Conservation (phyloP, 495 filamentous ascomycete genomes). For the Podospora anserina region DNA sequence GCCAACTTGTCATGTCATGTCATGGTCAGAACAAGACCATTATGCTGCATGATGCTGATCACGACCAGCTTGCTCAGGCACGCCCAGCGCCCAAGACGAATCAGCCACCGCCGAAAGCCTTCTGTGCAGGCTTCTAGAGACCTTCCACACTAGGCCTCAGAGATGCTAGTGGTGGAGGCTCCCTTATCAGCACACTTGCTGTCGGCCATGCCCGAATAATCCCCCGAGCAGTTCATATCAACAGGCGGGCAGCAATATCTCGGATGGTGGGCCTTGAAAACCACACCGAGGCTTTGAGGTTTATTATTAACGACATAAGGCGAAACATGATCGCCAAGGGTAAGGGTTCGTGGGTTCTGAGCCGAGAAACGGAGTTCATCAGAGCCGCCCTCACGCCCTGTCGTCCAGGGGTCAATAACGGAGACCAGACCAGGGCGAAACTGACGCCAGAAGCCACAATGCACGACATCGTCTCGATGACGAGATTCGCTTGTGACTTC, state of each 20-base stretch:
- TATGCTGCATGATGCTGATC: background rate
- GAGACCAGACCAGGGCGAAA: background rate
- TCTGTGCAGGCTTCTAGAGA: constrained; percentile 27
- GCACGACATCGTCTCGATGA: constrained; percentile 7
- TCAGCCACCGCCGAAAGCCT: constrained; percentile 11
- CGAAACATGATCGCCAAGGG: background rate
- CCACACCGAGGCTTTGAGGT: background rate
- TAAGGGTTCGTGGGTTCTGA: constrained; percentile 3
- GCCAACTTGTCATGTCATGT: background rate
- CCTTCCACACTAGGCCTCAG: constrained; percentile 19
- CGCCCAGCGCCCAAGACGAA: constrained; percentile 7
- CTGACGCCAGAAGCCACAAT: constrained; percentile 7
- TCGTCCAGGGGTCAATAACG: background rate
- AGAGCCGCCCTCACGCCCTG: background rate
- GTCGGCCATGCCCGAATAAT: background rate
- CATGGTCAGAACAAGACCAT: background rate
- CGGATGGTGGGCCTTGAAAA: background rate
- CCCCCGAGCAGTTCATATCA: background rate
- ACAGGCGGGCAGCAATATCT: background rate
- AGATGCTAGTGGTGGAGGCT: background rate
- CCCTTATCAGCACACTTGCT: background rate
- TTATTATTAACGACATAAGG: background rate
- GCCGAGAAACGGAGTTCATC: constrained; percentile 8
- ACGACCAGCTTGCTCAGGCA: background rate
- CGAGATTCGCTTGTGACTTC: background rate